Evolutionary conservation across 495 filamentous ascomycete genomes (phyloP), one percentile per base, ranked within the genome.

Genomic region (Immersiella caudata): DNA sequence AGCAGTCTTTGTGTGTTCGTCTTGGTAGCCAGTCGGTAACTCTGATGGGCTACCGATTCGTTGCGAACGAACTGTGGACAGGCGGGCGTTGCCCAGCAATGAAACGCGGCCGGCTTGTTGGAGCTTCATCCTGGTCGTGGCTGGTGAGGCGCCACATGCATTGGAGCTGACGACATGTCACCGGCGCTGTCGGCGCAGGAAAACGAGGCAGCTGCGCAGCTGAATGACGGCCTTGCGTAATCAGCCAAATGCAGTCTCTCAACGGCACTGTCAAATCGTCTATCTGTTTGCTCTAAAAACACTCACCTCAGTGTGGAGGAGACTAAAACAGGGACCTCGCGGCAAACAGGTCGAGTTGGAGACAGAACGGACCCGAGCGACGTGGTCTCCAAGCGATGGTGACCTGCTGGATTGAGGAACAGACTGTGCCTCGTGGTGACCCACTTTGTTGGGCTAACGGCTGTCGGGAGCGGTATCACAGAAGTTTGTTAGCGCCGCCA

Each of bases 141-240:
- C 40, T 46, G 40, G 40, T 46, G 40, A 46, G 40, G 40, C 40
- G 40, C 40, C 40, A 46, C 40, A 46, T 40, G 25, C 60, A 27
- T 51, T n/a, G 35, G 36, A 46, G 60, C 60, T 62, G 60, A 62
- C 60, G 60, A 62, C 60, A 62, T 62, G 29, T 33, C 29, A 8
- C 29, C 29, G 29, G 29, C 12, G 60, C 35, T 24, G 35, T 25
- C 25, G 33, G 22, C 35, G 5, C 2, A 6, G n/a, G 60, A 22
- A 62, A 62, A n/a, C 35, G 40, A 25, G 60, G 60, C 36, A 36
- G 36, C 60, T 21, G 60, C 60, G 35, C 60, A 51, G 60, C 60
- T 46, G 60, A 46, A 46, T 14, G 40, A 46, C 11, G 40, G 40
- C 4, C 11, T 18, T 46, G 40, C 40, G 40, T 46, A 46, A 46